Conservation (phyloP, 768 basidiomycete genomes). For the Sutorius australiensis region DNA sequence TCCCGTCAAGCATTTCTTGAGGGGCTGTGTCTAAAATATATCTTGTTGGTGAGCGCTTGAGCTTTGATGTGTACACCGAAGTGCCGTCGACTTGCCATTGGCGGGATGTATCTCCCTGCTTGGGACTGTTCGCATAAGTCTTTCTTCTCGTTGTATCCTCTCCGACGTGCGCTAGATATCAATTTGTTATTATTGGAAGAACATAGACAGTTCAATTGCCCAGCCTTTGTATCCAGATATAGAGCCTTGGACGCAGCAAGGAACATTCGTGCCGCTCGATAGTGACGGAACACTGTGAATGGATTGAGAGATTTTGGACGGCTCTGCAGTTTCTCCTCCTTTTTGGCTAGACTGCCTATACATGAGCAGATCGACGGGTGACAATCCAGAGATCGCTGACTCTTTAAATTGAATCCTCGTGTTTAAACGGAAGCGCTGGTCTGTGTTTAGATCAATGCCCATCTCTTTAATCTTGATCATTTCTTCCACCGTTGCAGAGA, state of each 20-base stretch:
- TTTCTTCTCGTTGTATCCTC: background rate
- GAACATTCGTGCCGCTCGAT: background rate
- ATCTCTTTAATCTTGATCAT: background rate
- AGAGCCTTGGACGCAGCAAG: background rate
- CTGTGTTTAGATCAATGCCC: background rate
- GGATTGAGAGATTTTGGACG: conserved; percentile 1
- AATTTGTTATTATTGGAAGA: too few relatives aligned
- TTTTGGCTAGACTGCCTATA: background rate
- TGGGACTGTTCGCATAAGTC: background rate
- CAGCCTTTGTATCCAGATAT: background rate
- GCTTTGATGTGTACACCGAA: too few relatives aligned
- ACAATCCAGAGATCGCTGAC: background rate
- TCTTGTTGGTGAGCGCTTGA: too few relatives aligned
- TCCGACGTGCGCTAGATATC: conserved; percentile 11
- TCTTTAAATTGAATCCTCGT: background rate
- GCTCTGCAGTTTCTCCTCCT: background rate
- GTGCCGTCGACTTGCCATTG: too few relatives aligned
- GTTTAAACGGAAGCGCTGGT: background rate
- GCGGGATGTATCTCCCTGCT: background rate
- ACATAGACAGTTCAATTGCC: too few relatives aligned
- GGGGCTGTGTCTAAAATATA: too few relatives aligned
- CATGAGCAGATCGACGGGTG: background rate
- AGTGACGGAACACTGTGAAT: background rate
- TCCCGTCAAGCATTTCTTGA: too few relatives aligned
- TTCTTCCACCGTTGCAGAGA: conserved; percentile 6